A percentile compares a stretch with the other conserved stretches of the same genome.
phyloP scores from a whole-genome alignment of 2,329 filamentous ascomycete species.

The Ophiosphaerella korrae region DNA sequence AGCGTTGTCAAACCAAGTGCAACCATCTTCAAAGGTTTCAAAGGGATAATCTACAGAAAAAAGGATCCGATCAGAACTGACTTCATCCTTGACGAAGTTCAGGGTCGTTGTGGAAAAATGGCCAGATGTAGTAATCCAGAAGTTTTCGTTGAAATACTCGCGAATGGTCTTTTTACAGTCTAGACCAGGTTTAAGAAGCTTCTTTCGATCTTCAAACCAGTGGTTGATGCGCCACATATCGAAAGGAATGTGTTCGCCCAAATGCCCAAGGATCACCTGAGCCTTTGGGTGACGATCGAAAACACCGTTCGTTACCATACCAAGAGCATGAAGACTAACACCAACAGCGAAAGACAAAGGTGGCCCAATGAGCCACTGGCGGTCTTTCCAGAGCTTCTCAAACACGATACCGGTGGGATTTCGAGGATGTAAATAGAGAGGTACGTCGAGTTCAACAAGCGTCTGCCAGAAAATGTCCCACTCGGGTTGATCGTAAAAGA shows the following conservation, averaged over 20 bases:
- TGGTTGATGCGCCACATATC: slow-evolving; percentile 52
- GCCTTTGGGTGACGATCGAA: slow-evolving; percentile 56
- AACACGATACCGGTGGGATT: slow-evolving; percentile 59
- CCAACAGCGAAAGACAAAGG: slow-evolving; percentile 27
- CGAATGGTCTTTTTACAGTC: slow-evolving; percentile 55
- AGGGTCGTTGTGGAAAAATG: slow-evolving; percentile 62
- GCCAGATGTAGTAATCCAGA: slow-evolving; percentile 63
- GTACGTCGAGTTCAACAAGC: slow-evolving; percentile 64
- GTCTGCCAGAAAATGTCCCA: slow-evolving; percentile 68
- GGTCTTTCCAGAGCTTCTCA: slow-evolving; percentile 63
- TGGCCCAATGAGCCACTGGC: slow-evolving; percentile 63
- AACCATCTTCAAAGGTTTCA: slow-evolving; percentile 50
- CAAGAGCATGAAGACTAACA: slow-evolving; percentile 59
- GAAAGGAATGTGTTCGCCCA: slow-evolving; percentile 58
- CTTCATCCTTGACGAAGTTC: slow-evolving; percentile 56
- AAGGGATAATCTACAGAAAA: slow-evolving; percentile 62
- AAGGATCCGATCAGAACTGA: slow-evolving; percentile 58
- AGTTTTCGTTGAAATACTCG: slow-evolving; percentile 61
- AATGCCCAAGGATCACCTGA: slow-evolving; percentile 55
- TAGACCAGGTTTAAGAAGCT: slow-evolving; percentile 48
- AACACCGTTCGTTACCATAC: slow-evolving; percentile 57
- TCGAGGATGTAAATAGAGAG: slow-evolving; percentile 67
- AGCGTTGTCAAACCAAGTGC: slow-evolving; percentile 51
- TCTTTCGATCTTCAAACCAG: slow-evolving; percentile 63
- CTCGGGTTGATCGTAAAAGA: slow-evolving; percentile 67